phyloP scores from a whole-genome alignment of 495 filamentous ascomycete genomes.

The Penicillium simplicissimum region DNA sequence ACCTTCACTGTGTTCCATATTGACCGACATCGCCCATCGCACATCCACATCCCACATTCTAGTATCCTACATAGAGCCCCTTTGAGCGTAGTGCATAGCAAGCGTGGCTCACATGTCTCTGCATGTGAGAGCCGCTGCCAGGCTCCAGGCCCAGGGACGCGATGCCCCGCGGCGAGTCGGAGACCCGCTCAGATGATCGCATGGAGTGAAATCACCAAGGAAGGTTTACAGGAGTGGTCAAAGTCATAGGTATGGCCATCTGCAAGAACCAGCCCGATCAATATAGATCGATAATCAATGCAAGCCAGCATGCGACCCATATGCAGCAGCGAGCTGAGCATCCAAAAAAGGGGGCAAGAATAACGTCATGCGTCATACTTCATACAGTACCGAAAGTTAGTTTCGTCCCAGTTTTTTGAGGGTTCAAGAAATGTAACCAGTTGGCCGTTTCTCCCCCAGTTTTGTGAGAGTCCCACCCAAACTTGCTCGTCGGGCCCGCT shows the following conservation, averaged over 20 bases:
- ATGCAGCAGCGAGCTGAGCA: background rate
- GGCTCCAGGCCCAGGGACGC: conserved; percentile 6
- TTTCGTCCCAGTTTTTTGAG: background rate
- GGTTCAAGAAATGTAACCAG: background rate
- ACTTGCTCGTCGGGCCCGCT: background rate
- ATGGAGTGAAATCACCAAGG: conserved; percentile 15
- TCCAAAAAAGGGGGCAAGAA: background rate
- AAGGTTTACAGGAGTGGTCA: background rate
- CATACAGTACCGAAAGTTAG: background rate
- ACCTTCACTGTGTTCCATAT: background rate
- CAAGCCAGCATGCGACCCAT: background rate
- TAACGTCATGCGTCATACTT: background rate
- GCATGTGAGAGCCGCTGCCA: conserved; percentile 20
- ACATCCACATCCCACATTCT: background rate
- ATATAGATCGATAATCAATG: background rate
- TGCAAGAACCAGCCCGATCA: background rate
- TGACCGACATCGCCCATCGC: background rate
- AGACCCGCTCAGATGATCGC: conserved; percentile 16
- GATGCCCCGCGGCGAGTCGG: background rate
- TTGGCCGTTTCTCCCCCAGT: background rate
- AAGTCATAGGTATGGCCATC: background rate
- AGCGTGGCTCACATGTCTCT: conserved; percentile 19
- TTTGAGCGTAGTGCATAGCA: background rate
- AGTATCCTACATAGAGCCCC: background rate
- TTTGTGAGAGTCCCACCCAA: background rate